Evolutionary conservation across 164 flowering plant genomes (phyloP), one percentile per base, ranked within the genome.

Genomic region (Vitis riparia): DNA sequence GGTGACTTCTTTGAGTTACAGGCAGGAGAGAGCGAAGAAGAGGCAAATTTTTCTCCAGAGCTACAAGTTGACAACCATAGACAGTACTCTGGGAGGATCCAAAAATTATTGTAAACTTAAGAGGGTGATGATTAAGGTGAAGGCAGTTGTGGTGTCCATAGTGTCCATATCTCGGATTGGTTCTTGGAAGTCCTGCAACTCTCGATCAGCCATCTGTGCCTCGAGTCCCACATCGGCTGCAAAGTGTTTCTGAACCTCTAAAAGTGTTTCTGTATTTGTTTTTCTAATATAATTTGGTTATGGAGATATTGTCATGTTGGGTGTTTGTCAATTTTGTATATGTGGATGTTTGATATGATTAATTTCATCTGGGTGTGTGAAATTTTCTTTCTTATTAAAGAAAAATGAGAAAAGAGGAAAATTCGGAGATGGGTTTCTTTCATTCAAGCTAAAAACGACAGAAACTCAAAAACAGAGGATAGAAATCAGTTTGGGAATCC

Each of bases 1-100:
- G 72, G 73, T 48, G 19, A 29, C 10, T 52, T 76, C 83, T 3
- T 52, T 74, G 1, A 84, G 86, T 53, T 77, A 79, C 59, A 82
- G 76, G 44, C 71, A 77, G 0, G 80, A 78, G 14, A 30, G 83
- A 23, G 87, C 86, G 0, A 78, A 72, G 68, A 76, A 79, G 9
- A 66, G 87, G 52, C 83, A 68, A 17, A 72, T 84, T 66, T 86
- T 75, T 32, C 81, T 86, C 2, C 71, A 65, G 5, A 72, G 82
- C 0, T 86, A 86, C 73, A 69, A 76, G 73, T 68, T 86, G 14
- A 59, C 72, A 14, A 48, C 82, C 1, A 5, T n/a, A 16, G 74
- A 68, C 11, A 70, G 23, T 1, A 29, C 71, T 52, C 17, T 65
- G 51, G 47, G 55, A 59, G 32, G 65, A 17, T 30, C 74, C 14